Evolutionary conservation across 2,329 filamentous ascomycete species (phyloP), one percentile per base, ranked within the genome.

Genomic region (Aspergillus nomiae): DNA sequence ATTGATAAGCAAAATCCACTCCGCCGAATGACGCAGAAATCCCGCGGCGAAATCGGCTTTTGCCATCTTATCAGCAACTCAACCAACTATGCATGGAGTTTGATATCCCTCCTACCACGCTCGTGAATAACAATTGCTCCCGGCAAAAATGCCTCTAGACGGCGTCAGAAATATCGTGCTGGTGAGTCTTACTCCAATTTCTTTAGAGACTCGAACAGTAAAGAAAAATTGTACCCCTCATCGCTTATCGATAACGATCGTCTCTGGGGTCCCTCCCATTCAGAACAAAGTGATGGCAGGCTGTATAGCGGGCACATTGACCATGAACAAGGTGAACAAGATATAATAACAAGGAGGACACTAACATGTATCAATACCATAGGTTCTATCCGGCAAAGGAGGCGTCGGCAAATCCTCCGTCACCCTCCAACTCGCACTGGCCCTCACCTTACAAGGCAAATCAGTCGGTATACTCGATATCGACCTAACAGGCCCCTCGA

Each of bases 321-420:
- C 26, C 26, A n/a, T 28, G 19, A 16, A 28, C 11, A 24, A 30
- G 4, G 14, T 16, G 45, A 11, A 32, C 50, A 46, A 43, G 26
- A 9, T 4, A 32, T 28, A 34, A 36, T 14, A 21, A 21, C 10
- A 36, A 58, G 4, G 30, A 12, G 19, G 11, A 5, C 24, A n/a
- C n/a, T 41, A 55, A 34, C 63, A 65, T 55, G 59, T 70, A 48
- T 56, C 58, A 61, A 28, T 65, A 43, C 11, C 28, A 32, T 41
- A 87, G 82, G 86, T 94, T 66, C 90, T 99, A 55, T 98, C 95
- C 14, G 95, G 95, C 71, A 99, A 99, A 85, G 95, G 95, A 74
- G 95, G 95, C 70, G 95, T 99, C 24, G 95, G 95, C 63, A 99
- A 99, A 83, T 98, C 94, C 50, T 97, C 93, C 58, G 89, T 97